Evolutionary conservation across 2,329 filamentous ascomycete species (phyloP), one percentile per base, ranked within the genome.

Genomic region (Scytalidium lignicola): DNA sequence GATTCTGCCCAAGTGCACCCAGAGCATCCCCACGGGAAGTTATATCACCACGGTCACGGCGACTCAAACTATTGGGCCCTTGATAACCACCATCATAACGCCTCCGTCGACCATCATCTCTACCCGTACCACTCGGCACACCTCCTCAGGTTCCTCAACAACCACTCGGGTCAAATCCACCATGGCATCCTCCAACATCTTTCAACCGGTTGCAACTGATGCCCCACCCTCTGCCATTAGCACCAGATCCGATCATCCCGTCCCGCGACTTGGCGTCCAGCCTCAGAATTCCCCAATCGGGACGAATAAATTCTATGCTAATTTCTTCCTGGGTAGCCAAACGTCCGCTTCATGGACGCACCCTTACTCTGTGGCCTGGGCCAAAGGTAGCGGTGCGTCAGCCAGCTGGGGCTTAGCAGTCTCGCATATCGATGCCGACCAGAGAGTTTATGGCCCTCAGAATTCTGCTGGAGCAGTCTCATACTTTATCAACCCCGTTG

Each of bases 241-340:
- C 8, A 65, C 68, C 39, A 71, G 72, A 22, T 58, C 69, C 18
- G 79, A 84, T 55, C 83, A 86, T 55, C 83, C 83, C 0, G 79
- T 79, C 21, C 67, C 75, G 39, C 73, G 78, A 13, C 63, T 71
- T 19, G 79, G 79, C 5, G 71, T 85, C 10, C 41, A 57, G 9
- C 43, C 50, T 18, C 58, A 66, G 40, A 49, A 49, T 37, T 63
- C 65, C 0, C 80, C 84, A 3, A 69, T 88, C 42, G 73, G 80
- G 44, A 92, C 88, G 20, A 92, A 91, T 72, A 91, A 88, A 61
- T 91, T 90, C 65, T 89, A 88, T 58, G 76, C 84, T 58, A 93
- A 93, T 60, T 82, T 93, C 54, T 90, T 90, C 65, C 73, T 96
- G 0, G 86, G 83, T 3, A 76, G 75, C 41, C 90, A 95, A 65